phyloP scores from a whole-genome alignment of 805 yeast genomes.

The Nakazawaea peltata region DNA sequence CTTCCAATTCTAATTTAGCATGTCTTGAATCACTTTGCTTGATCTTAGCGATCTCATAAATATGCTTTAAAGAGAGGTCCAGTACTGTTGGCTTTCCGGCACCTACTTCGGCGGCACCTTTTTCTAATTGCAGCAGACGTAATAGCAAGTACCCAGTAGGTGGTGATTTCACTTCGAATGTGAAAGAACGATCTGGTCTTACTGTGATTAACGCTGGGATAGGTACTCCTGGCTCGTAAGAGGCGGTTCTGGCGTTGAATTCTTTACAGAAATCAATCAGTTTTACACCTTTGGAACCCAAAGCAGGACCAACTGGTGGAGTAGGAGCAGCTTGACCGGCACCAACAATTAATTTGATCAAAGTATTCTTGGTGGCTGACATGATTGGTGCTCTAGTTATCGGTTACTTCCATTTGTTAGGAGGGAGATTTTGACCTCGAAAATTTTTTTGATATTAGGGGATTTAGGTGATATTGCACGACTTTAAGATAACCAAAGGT shows the following conservation, averaged over 20 bases:
- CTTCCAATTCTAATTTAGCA: slow-evolving; percentile 57
- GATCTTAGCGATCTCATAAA: slow-evolving; percentile 90
- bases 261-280: slow-evolving; percentile 98
- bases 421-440: no score
- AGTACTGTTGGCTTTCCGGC: slow-evolving; percentile 45
- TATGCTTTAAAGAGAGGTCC: slow-evolving; percentile 68
- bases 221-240: slow-evolving; percentile 78
- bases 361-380: slow-evolving; percentile 38
- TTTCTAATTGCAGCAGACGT: slow-evolving; percentile 71
- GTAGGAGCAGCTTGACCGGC: slow-evolving; percentile 99
- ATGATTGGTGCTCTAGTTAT: no score
- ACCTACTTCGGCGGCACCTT: slow-evolving; percentile 71
- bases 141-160: slow-evolving; percentile 81
- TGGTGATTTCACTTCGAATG: slow-evolving; percentile 84
- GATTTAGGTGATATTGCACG: no score
- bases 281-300: slow-evolving; percentile 97
- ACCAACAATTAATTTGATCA: slow-evolving; percentile 86
- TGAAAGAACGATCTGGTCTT: slow-evolving; percentile 86
- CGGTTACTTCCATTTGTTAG: no score
- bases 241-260: slow-evolving; percentile 94
- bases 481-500: no score
- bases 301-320: slow-evolving; percentile 98
- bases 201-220: slow-evolving; percentile 81
- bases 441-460: no score
- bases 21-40: slow-evolving; percentile 84